phyloP scores from a whole-genome alignment of 306 rosid genomes.

The Vicia villosa region DNA sequence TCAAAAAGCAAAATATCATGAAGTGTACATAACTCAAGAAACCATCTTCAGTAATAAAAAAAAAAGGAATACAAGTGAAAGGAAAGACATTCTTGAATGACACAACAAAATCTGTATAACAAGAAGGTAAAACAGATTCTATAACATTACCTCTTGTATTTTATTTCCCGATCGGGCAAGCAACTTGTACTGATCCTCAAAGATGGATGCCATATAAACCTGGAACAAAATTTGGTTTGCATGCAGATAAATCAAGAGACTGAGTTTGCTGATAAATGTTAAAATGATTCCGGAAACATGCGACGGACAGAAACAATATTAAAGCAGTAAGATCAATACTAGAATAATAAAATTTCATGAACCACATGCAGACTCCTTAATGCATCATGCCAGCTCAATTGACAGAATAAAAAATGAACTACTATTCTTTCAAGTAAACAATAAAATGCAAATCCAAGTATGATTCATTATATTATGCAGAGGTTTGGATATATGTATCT shows the following conservation, averaged over 20 bases:
- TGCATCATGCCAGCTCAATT: slow-evolving; percentile 14
- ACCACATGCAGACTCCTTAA: slow-evolving; percentile 14
- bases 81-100: slow-evolving; percentile 13
- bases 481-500: slow-evolving; percentile 3
- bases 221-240: slow-evolving; percentile 38
- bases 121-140: slow-evolving; percentile 6
- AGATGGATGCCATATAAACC: slow-evolving; percentile 97
- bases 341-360: slow-evolving; percentile 14
- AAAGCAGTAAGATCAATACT: slow-evolving; percentile 11
- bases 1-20: slow-evolving; percentile 7
- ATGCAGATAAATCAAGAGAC: slow-evolving; percentile 29
- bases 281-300: slow-evolving; percentile 6
- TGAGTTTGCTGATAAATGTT: slow-evolving; percentile 26
- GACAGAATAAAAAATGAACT: slow-evolving; percentile 18
- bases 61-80: neutral
- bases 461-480: slow-evolving; percentile 24
- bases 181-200: slow-evolving; percentile 89
- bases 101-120: slow-evolving; percentile 9
- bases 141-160: slow-evolving; percentile 81
- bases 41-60: neutral
- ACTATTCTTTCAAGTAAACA: slow-evolving; percentile 21
- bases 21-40: slow-evolving; percentile 13
- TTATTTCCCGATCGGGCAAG: slow-evolving; percentile 87
- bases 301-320: neutral
- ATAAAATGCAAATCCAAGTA: slow-evolving; percentile 18